phyloP scores from a whole-genome alignment of 257 asterid genomes.

The Solanum rostratum region DNA sequence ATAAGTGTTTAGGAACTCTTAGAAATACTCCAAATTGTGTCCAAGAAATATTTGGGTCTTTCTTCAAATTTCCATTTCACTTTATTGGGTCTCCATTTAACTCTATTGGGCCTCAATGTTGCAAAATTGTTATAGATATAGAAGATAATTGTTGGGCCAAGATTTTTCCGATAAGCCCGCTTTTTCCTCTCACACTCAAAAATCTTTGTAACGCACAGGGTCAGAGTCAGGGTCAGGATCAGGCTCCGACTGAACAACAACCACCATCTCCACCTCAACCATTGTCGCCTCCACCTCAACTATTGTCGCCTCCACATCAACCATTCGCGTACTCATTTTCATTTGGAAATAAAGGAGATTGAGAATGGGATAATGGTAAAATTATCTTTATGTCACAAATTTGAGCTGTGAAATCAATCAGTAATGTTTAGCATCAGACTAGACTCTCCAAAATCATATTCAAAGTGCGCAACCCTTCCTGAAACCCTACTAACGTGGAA shows the following conservation, averaged over 20 bases:
- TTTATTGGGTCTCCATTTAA: background rate
- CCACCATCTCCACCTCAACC: background rate
- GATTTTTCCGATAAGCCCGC: conserved; percentile 10
- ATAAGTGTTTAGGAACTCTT: conserved; percentile 10
- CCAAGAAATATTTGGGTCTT: conserved; percentile 8
- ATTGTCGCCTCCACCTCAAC: background rate
- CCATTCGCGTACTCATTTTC: background rate
- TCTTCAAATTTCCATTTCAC: background rate
- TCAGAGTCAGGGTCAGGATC: background rate
- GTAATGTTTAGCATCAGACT: background rate
- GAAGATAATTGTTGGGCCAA: conserved; percentile 24
- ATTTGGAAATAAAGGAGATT: background rate
- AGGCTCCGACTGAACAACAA: background rate
- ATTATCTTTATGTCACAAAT: fast-evolving
- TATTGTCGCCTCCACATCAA: background rate
- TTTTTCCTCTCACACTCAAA: conserved; percentile 6
- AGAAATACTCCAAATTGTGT: conserved; percentile 6
- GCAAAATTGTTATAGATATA: conserved; percentile 2
- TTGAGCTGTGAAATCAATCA: background rate
- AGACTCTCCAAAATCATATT: background rate
- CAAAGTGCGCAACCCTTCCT: background rate
- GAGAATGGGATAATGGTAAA: background rate
- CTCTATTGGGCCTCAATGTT: conserved; percentile 17
- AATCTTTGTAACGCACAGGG: background rate
- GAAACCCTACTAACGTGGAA: background rate